phyloP scores from a whole-genome alignment of 2,329 filamentous ascomycete species.

The Colletotrichum sp. region DNA sequence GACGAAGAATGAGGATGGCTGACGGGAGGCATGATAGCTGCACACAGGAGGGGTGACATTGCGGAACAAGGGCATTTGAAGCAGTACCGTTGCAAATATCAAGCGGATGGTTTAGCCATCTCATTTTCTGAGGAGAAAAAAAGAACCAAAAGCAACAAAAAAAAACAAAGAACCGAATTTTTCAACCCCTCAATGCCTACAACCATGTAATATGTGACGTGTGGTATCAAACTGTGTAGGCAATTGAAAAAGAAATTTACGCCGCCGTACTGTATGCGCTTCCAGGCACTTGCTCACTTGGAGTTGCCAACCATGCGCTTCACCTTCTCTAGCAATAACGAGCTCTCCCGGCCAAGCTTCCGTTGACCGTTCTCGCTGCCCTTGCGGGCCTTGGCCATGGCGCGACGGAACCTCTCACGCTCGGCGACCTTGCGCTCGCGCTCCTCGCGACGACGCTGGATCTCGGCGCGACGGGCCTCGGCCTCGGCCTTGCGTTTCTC shows the following conservation, averaged over 20 bases:
- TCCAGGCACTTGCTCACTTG: neutral
- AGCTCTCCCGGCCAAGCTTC: conserved; percentile 83
- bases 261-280: neutral
- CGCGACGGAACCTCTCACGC: conserved; percentile 67
- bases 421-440: conserved; percentile 70
- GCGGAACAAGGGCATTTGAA: neutral
- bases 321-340: conserved; percentile 77
- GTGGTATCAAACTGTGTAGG: conserved; percentile 13
- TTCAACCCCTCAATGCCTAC: neutral
- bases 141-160: neutral
- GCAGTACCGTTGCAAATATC: conserved; percentile 10
- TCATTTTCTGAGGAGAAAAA: neutral
- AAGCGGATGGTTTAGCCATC: neutral
- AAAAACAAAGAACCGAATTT: neutral
- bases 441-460: conserved; percentile 61
- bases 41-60: neutral
- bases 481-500: conserved; percentile 46
- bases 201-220: neutral
- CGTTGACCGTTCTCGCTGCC: conserved; percentile 71
- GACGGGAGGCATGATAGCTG: neutral
- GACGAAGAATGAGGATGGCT: neutral
- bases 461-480: conserved; percentile 47
- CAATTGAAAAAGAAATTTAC: neutral
- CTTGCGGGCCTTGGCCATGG: conserved; percentile 77
- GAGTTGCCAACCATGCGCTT: conserved; percentile 68